Evolutionary conservation across 768 basidiomycete genomes (phyloP), one percentile per base, ranked within the genome.

Genomic region (Lactifluus piperatus): DNA sequence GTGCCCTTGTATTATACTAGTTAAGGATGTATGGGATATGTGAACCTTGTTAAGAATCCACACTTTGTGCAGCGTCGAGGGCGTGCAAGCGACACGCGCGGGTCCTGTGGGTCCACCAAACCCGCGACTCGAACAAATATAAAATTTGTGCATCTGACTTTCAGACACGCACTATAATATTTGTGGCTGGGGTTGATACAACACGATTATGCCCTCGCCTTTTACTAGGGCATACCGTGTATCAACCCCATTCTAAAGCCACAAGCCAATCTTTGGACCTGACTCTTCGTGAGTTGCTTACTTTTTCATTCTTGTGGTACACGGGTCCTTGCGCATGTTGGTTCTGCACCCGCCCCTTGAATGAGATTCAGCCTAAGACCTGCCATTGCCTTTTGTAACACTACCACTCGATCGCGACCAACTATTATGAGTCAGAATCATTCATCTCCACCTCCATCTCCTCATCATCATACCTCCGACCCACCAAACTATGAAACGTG

Each of bases 201-300:
- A 63, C 24, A 13, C 18, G 5, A 79, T 75, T 79, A 78, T 76
- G 77, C 80, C 80, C 80, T 81, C 79, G 79, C 80, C 79, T 81
- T 81, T 81, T 81, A 81, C 80, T 80, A 81, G 80, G 79, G 79
- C 76, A 76, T 78, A 79, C 80, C 75, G 79, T 80, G 78, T 77
- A 69, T 68, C 70, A 70, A 73, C 75, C 20, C 48, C 52, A 0
- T 10, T 13, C 2, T 2, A 52, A 62, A 60, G 37, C 58, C 56
- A 48, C 62, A 39, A n/a, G 2, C 1, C 51, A 56, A 60, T 63
- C 54, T 65, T 65, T 63, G 58, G 62, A 45, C 44, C 16, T 41
- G 37, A 57, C 64, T 57, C 62, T 57, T 65, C 47, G 57, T 59
- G 62, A 64, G 64, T 63, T 48, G 3, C 11, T 41, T 36, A 39